Evolutionary conservation across 2,329 filamentous ascomycete species (phyloP), one percentile per base, ranked within the genome.

Genomic region (Aspergillus novoparasiticus): DNA sequence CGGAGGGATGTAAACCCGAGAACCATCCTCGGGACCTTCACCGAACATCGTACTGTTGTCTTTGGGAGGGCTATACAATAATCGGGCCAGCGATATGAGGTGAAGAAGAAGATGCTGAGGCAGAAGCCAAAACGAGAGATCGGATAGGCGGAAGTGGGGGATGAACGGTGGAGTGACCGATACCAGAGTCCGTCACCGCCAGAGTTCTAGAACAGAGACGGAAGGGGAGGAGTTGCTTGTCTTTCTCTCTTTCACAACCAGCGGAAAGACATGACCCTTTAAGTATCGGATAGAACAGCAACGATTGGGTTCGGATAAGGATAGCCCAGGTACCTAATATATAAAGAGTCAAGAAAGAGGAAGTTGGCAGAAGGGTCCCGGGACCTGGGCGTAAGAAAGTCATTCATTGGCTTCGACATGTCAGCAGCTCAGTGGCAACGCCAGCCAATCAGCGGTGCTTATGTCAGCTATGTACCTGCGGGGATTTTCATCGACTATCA

Each of bases 1-100:
- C 23, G 75, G 73, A 34, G 77, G 71, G 39, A 76, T 68, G 63
- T 78, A 76, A 30, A 72, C 68, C 57, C 75, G 71, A 28, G 71
- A 68, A 61, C 70, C 71, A 60, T 76, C 73, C 34, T 75, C 72
- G 26, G 69, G 69, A 19, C 71, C 69, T 64, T 76, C 71, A 62
- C 73, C 72, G 36, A 73, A 61, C 74, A 77, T 78, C 53, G 30
- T 69, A 57, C 62, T 28, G 39, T 21, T 12, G 11, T 34, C 26
- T 32, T 41, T 51, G 6, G 28, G 48, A 21, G 48, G 16, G 39
- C 48, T 51, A 58, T 45, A 54, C 32, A 28, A 46, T n/a, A 34
- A 55, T 65, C 64, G 60, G 59, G 23, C 59, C 60, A 63, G 66
- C 61, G 59, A 66, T 54, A 55, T 50, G 51, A 46, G 21, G 14